phyloP scores from a whole-genome alignment of 768 basidiomycete genomes.

The Boletus barrowsii region DNA sequence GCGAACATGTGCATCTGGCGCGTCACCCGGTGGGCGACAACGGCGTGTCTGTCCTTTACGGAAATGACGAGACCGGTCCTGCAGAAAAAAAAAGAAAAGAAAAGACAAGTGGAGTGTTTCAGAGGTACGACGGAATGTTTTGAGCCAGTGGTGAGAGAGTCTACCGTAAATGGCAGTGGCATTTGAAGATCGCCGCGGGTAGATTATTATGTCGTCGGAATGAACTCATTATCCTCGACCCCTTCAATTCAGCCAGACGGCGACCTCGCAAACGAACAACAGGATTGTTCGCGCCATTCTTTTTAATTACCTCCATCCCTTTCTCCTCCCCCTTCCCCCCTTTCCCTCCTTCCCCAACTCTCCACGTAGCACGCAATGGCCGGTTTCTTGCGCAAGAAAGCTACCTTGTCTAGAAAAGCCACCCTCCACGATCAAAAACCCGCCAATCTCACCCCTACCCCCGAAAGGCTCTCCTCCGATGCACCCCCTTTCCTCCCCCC shows the following conservation, averaged over 20 bases:
- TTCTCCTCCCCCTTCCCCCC: not conserved
- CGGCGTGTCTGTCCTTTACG: slow-evolving; percentile 10
- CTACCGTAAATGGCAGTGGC: slow-evolving; percentile 12
- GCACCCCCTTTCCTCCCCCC: slow-evolving; percentile 37
- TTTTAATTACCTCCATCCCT: slow-evolving; percentile 5
- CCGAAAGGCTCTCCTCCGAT: slow-evolving; percentile 7
- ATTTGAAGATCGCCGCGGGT: slow-evolving; percentile 20
- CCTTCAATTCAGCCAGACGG: not conserved
- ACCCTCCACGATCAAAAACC: not conserved
- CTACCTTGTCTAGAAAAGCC: slow-evolving; percentile 21
- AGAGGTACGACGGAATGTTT: slow-evolving; percentile 8
- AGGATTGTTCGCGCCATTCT: slow-evolving; percentile 8
- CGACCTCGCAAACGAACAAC: slow-evolving; percentile 1
- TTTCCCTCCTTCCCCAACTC: not conserved
- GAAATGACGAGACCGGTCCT: slow-evolving; percentile 13
- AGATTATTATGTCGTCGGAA: slow-evolving; percentile 8
- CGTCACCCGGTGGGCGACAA: slow-evolving; percentile 8
- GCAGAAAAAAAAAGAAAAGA: not conserved
- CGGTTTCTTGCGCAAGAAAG: slow-evolving; percentile 55
- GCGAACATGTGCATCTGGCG: slow-evolving; percentile 20
- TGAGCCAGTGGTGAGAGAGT: not conserved
- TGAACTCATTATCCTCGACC: not conserved
- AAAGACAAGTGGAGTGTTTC: not conserved
- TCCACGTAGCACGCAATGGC: slow-evolving; percentile 38
- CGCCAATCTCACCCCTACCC: not conserved